Evolutionary conservation across 2,329 filamentous ascomycete genomes (phyloP), one percentile per base, ranked within the genome.

Genomic region (Colletotrichum sp.): DNA sequence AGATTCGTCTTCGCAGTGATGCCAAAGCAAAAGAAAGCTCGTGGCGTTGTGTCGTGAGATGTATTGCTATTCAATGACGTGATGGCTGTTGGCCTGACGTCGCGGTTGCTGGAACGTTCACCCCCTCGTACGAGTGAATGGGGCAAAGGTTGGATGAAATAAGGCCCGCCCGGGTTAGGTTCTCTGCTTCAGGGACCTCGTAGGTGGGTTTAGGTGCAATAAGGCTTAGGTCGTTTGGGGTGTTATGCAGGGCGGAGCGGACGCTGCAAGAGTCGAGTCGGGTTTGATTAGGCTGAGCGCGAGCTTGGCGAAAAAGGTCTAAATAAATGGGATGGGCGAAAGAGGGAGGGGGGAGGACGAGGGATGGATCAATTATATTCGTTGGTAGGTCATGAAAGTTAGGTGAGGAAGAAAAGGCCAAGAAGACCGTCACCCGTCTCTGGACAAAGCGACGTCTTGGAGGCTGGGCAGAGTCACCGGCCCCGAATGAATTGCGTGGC

Each of bases 391-490:
- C 39, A 59, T 59, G 32, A 68, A 64, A 49, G 39, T 49, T n/a
- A 6, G 39, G 63, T 59, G 26, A 16, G 8, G 24, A 59, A 9
- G 5, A 59, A 59, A 64, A 57, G 32, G 74, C 74, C 70, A 74
- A 76, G 74, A 71, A 74, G 49, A 64, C 39, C 57, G 64, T 68
- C 63, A 36, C 39, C 39, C 39, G 18, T 49, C 39, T 49, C 69
- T 36, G 36, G 55, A 74, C 59, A 52, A 49, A 76, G 74, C 70
- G 28, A 69, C 57, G 69, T 76, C 63, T 73, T 73, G 57, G 73
- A 73, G 73, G 73, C 74, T 76, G 70, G 74, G 74, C 74, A 76
- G 44, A 74, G 73, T 73, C 69, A 73, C 73, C 68, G 67, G 73
- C 55, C 59, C 65, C 44, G 62, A 68, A 60, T 63, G 44, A 60